phyloP scores from a whole-genome alignment of 345 rosid genomes.

The Salix udensis region DNA sequence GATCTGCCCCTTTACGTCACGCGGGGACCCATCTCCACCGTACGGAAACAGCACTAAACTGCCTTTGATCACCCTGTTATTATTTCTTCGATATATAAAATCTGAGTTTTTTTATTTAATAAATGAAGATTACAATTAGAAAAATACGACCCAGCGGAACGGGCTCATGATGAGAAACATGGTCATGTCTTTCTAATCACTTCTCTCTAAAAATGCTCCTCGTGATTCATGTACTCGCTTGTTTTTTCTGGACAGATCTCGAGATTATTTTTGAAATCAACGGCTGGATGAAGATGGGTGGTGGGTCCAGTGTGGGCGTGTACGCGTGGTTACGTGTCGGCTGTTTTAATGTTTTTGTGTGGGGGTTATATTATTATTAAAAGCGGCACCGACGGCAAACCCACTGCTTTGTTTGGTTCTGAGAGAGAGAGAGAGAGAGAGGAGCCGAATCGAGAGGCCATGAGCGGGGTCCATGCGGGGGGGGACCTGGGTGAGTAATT shows the following conservation, averaged over 20 bases:
- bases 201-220: slow-evolving; percentile 14
- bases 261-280: background rate
- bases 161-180: slow-evolving; percentile 38
- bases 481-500: slow-evolving; percentile 16
- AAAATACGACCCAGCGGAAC: slow-evolving; percentile 17
- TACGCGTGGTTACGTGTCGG: slow-evolving; percentile 2
- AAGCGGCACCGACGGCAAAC: slow-evolving; percentile 35
- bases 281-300: slow-evolving; percentile 10
- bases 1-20: slow-evolving; percentile 3
- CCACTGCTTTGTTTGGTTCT: slow-evolving; percentile 7
- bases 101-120: no score
- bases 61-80: background rate
- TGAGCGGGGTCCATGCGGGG: slow-evolving; percentile 17
- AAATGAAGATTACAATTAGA: no score
- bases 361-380: background rate
- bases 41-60: background rate
- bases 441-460: slow-evolving; percentile 29
- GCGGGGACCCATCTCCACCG: background rate
- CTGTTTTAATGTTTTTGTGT: background rate
- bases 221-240: slow-evolving; percentile 39
- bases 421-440: background rate
- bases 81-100: background rate
- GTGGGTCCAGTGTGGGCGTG: slow-evolving; percentile 12
- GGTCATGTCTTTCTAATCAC: slow-evolving; percentile 22
- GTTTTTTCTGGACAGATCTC: slow-evolving; percentile 13